These are phyloP conservation scores for Ballota nigra DNA, from an alignment of 257 asterid genomes.

Conservation along the genomic window DNA sequence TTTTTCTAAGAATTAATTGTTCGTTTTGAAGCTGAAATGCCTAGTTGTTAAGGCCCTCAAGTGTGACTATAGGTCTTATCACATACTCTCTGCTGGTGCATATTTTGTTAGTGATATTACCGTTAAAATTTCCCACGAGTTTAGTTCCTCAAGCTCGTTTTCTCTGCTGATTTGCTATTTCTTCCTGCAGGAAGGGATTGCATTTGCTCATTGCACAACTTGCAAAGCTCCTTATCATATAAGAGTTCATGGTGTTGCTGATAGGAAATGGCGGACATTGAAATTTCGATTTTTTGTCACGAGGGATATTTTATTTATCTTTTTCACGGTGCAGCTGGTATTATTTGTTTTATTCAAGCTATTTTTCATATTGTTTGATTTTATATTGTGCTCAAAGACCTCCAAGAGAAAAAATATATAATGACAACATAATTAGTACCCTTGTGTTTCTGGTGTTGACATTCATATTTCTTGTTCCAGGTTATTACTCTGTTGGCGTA, in stretches of 20 bases:
- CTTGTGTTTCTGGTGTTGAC: constrained; percentile 16
- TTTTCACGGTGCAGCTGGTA: constrained; percentile 83
- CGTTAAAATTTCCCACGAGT: neutral
- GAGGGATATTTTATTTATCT: constrained; percentile 83
- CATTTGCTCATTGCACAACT: constrained; percentile 94
- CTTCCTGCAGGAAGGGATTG: constrained; percentile 80
- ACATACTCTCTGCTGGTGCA: constrained; percentile 8
- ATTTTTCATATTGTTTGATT: neutral
- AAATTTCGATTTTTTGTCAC: constrained; percentile 95
- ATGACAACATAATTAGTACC: neutral
- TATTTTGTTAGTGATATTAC: neutral
- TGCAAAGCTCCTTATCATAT: constrained; percentile 92
- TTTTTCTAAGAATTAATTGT: neutral
- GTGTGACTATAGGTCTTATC: neutral
- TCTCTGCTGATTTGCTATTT: neutral
- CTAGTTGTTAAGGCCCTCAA: neutral
- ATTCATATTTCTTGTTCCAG: constrained; percentile 40
- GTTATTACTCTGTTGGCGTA: constrained; percentile 71
- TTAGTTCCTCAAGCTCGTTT: neutral
- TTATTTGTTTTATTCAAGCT: constrained; percentile 17
- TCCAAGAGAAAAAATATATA: neutral
- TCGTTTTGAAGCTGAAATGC: constrained; percentile 12
- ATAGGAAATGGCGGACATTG: constrained; percentile 84
- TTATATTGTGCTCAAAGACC: constrained; percentile 12
- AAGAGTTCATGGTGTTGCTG: constrained; percentile 77